A percentile compares a stretch with the other conserved stretches of the same genome.
Evolutionary conservation across 1,139 yeast species (phyloP).

Genomic region (Spencermartinsiella ligniputridi): DNA sequence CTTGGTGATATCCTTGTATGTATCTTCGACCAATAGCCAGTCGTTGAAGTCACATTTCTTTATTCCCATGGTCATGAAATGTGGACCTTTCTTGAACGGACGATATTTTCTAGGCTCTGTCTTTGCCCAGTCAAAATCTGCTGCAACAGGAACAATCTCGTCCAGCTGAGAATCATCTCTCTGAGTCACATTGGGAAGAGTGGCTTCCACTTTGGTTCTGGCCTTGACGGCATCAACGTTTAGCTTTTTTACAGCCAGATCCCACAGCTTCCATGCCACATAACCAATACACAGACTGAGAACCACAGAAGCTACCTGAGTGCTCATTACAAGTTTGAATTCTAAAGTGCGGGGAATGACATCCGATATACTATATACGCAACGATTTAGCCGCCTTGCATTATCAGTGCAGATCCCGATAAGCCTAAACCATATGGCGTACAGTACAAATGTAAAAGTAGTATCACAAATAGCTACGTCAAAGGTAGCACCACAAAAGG

Average conservation of each 20-base stretch:
- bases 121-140: conserved; percentile 41
- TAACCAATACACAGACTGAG: not conserved
- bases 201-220: not conserved
- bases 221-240: not conserved
- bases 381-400: no score
- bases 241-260: not conserved
- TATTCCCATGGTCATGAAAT: conserved; percentile 67
- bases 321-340: not conserved
- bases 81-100: conserved; percentile 60
- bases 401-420: no score
- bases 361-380: no score
- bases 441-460: no score
- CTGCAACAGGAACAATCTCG: conserved; percentile 11
- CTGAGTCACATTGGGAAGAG: not conserved
- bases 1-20: conserved; percentile 47
- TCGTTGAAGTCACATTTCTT: conserved; percentile 52
- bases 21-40: conserved; percentile 64
- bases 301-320: not conserved
- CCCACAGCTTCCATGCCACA: not conserved
- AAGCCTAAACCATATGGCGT: no score
- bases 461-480: no score
- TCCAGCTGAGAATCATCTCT: not conserved
- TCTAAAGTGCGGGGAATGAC: no score
- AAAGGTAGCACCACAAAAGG: no score
- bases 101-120: conserved; percentile 50